A percentile compares a stretch with the other conserved stretches of the same genome.
phyloP scores from a whole-genome alignment of 2,329 filamentous ascomycete species.

The Penicillium palitans region DNA sequence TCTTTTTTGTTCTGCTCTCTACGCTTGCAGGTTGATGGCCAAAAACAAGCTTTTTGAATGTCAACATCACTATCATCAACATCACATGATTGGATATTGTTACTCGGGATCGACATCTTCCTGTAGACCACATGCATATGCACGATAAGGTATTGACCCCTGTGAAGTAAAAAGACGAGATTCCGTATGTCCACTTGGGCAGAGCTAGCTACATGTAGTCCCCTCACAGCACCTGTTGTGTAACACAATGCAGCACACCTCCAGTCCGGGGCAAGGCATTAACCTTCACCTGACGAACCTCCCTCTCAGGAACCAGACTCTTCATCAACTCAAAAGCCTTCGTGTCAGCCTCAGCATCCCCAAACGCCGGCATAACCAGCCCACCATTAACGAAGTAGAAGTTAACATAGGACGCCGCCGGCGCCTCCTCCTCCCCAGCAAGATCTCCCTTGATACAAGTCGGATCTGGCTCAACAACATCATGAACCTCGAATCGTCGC shows the following conservation, averaged over 20 bases:
- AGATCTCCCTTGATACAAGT: constrained; percentile 19
- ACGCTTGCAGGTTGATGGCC: not conserved
- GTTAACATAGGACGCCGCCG: constrained; percentile 33
- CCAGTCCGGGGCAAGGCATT: constrained; percentile 32
- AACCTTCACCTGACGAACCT: constrained; percentile 28
- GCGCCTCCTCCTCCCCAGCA: constrained; percentile 21
- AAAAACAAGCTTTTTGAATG: not conserved
- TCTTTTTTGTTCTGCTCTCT: not conserved
- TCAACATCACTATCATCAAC: constrained; percentile 1
- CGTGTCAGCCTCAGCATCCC: constrained; percentile 24
- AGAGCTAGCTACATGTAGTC: not conserved
- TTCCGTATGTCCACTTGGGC: not conserved
- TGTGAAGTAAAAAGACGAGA: not conserved
- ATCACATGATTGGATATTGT: not conserved
- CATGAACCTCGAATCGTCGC: constrained; percentile 24
- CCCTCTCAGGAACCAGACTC: constrained; percentile 29
- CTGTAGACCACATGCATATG: not conserved
- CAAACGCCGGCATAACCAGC: constrained; percentile 32
- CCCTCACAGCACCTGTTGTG: constrained; percentile 30
- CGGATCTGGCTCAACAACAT: constrained; percentile 33
- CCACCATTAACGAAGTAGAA: constrained; percentile 35
- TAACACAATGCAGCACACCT: constrained; percentile 36
- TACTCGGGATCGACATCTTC: not conserved
- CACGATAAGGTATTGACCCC: not conserved
- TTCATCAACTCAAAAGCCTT: constrained; percentile 27